Evolutionary conservation across 2,329 filamentous ascomycete species (phyloP).

Genomic region (Diplocarpon rosae): DNA sequence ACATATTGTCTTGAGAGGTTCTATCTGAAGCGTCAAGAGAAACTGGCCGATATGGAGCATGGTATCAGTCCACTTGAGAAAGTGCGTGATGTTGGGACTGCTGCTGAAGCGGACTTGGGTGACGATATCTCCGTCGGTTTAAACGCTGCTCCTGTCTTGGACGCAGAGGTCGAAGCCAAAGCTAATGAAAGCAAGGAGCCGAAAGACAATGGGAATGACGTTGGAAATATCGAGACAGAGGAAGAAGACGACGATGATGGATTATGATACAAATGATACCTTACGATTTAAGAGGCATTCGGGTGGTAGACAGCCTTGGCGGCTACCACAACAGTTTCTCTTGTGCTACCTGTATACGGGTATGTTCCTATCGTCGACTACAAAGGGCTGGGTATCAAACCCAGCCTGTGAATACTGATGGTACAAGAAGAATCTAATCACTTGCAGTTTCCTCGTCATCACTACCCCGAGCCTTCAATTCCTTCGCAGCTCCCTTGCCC

Average conservation of each 20-base stretch:
- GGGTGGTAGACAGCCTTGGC: slow-evolving; percentile 3
- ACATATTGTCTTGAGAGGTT: slow-evolving; percentile 70
- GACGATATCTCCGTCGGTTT: slow-evolving; percentile 4
- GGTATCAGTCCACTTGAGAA: not conserved
- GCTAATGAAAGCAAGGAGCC: too few species aligned
- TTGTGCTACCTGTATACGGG: too few species aligned
- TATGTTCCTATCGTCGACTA: not conserved
- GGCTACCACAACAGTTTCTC: slow-evolving; percentile 1
- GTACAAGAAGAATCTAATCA: slow-evolving; percentile 15
- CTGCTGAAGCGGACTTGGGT: not conserved
- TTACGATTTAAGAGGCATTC: slow-evolving; percentile 6
- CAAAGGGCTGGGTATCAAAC: slow-evolving; percentile 4
- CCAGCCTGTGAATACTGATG: not conserved
- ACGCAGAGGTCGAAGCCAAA: too few species aligned
- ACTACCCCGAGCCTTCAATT: slow-evolving; percentile 21
- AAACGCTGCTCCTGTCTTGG: not conserved
- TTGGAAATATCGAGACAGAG: slow-evolving; percentile 12
- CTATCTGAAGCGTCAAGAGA: slow-evolving; percentile 49
- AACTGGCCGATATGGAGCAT: slow-evolving; percentile 12
- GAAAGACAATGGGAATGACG: not conserved
- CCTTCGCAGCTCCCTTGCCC: slow-evolving; percentile 23
- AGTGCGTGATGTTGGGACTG: not conserved
- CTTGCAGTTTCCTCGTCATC: slow-evolving; percentile 21
- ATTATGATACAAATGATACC: slow-evolving; percentile 15
- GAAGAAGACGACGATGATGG: slow-evolving; percentile 13